Evolutionary conservation across 2,329 filamentous ascomycete species (phyloP).

Genomic region (Byssothecium circinans): DNA sequence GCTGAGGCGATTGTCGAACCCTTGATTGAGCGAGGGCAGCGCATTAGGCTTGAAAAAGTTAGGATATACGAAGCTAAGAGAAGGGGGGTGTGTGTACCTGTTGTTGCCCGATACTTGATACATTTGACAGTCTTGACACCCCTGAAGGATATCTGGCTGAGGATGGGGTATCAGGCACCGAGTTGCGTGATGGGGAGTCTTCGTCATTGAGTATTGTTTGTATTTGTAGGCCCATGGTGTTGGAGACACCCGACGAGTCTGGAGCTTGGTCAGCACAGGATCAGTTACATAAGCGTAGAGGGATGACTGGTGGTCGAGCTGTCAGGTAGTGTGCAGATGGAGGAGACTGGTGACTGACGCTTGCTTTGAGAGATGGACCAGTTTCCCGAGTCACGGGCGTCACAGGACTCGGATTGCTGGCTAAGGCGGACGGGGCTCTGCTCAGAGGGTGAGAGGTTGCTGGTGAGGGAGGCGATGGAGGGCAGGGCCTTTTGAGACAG

Average conservation of each 20-base stretch:
- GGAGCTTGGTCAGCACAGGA: constrained; percentile 7
- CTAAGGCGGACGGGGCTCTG: constrained; percentile 36
- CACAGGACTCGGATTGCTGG: constrained; percentile 48
- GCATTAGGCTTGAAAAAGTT: constrained; percentile 36
- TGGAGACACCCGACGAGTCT: constrained; percentile 49
- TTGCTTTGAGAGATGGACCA: constrained; percentile 63
- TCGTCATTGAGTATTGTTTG: constrained; percentile 54
- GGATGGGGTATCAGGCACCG: constrained; percentile 48
- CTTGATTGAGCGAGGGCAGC: constrained; percentile 62
- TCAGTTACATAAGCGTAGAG: constrained; percentile 10
- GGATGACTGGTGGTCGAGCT: constrained; percentile 1
- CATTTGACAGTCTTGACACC: constrained; percentile 9
- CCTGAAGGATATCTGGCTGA: constrained; percentile 41
- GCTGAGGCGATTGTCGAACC: constrained; percentile 51
- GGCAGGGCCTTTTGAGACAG: constrained; percentile 40
- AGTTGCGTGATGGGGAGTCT: constrained; percentile 50
- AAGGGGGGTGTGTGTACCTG: constrained; percentile 23
- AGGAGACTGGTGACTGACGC: constrained; percentile 39
- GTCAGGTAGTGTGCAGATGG: constrained; percentile 2
- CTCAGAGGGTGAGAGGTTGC: constrained; percentile 34
- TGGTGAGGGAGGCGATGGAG: constrained; percentile 44
- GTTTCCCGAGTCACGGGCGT: constrained; percentile 60
- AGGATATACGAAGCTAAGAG: constrained; percentile 10
- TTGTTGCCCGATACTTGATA: constrained; percentile 9
- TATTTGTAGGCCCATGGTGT: constrained; percentile 52